These are phyloP conservation scores for Fusarium armeniacum DNA, from an alignment of 2,329 filamentous ascomycete species.

Conservation along the genomic window DNA sequence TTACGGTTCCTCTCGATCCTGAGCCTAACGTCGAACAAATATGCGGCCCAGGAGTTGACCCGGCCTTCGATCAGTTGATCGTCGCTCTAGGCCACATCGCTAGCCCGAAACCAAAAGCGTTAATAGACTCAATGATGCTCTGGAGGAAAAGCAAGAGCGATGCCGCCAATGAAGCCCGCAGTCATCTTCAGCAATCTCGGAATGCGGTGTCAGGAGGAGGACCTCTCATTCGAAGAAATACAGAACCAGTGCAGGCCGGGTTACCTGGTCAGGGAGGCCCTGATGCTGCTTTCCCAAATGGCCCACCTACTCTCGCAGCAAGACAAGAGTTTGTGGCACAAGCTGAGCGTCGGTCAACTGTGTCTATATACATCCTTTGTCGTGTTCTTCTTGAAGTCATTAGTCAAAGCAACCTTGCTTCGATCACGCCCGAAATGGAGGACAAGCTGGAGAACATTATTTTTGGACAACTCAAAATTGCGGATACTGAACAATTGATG, in stretches of 20 bases:
- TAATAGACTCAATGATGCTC: slow-evolving; percentile 98
- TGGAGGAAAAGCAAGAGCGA: slow-evolving; percentile 98
- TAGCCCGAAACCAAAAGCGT: slow-evolving; percentile 90
- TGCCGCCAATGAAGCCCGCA: slow-evolving; percentile 78
- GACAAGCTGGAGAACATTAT: slow-evolving; percentile 95
- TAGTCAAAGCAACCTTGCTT: slow-evolving; percentile 84
- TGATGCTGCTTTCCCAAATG: slow-evolving; percentile 54
- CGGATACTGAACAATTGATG: slow-evolving; percentile 84
- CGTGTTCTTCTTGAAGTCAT: slow-evolving; percentile 95
- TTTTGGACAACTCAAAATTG: slow-evolving; percentile 92
- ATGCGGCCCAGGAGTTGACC: slow-evolving; percentile 90
- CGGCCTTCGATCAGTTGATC: slow-evolving; percentile 93
- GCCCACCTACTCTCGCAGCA: slow-evolving; percentile 58
- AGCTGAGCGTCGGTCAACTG: slow-evolving; percentile 89
- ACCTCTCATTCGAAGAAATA: slow-evolving; percentile 77
- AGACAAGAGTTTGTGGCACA: slow-evolving; percentile 81
- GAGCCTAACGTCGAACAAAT: slow-evolving; percentile 89
- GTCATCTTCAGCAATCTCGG: slow-evolving; percentile 68
- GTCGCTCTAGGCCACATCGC: slow-evolving; percentile 94
- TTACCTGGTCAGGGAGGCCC: slow-evolving; percentile 40
- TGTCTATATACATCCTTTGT: slow-evolving; percentile 96
- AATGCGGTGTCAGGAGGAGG: slow-evolving; percentile 60
- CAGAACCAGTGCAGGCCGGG: slow-evolving; percentile 73
- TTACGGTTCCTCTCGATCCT: slow-evolving; percentile 81
- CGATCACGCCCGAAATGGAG: slow-evolving; percentile 91